phyloP scores from a whole-genome alignment of 2,329 filamentous ascomycete species.

The Helotiales sp. region DNA sequence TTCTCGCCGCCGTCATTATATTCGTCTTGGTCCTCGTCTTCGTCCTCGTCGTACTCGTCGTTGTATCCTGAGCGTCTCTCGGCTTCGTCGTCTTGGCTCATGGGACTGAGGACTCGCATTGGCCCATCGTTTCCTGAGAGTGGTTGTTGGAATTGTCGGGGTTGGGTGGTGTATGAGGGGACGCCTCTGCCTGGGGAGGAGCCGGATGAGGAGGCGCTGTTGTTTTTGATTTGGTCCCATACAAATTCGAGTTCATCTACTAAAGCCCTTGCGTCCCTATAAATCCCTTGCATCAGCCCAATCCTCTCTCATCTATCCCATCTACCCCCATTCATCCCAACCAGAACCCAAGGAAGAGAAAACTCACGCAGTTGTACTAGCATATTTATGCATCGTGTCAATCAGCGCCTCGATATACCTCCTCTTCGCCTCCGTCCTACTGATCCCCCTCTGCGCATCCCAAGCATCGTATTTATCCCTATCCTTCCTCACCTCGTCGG shows the following conservation, averaged over 20 bases:
- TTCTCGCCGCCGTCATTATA: constrained; percentile 46
- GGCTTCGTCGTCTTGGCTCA: constrained; percentile 81
- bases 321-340: background rate
- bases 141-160: constrained; percentile 52
- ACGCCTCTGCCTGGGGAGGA: constrained; percentile 56
- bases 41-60: constrained; percentile 52
- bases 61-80: constrained; percentile 53
- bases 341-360: background rate
- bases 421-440: constrained; percentile 89
- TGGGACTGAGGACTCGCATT: constrained; percentile 78
- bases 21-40: constrained; percentile 49
- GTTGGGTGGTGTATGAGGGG: constrained; percentile 40
- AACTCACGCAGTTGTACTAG: constrained; percentile 75
- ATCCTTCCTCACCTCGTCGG: constrained; percentile 54
- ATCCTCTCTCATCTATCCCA: background rate
- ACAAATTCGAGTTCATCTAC: constrained; percentile 97
- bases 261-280: constrained; percentile 79
- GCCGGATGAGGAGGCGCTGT: constrained; percentile 68
- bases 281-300: constrained; percentile 23
- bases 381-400: constrained; percentile 95
- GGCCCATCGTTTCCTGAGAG: constrained; percentile 57
- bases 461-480: constrained; percentile 89
- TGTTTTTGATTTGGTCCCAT: constrained; percentile 97
- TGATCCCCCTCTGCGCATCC: constrained; percentile 83
- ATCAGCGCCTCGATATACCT: constrained; percentile 93